phyloP scores from a whole-genome alignment of 1,139 yeast genomes.

The Spathaspora sp. region DNA sequence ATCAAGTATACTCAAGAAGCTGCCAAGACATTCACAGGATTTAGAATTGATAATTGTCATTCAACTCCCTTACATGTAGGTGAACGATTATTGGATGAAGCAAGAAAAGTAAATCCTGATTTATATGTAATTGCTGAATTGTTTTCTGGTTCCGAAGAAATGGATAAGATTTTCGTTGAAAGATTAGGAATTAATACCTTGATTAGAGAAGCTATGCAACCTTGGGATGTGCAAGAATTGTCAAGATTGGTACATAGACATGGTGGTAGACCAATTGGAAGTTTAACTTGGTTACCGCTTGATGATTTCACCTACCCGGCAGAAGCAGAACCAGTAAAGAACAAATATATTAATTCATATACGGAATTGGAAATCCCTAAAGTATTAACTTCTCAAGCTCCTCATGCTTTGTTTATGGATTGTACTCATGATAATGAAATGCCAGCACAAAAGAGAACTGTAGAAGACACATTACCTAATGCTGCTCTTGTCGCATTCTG shows the following conservation, averaged over 20 bases:
- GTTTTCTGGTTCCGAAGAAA: conserved; percentile 87
- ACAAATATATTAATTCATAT: conserved; percentile 37
- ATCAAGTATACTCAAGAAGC: conserved; percentile 67
- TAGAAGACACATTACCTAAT: conserved; percentile 90
- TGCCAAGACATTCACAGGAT: conserved; percentile 82
- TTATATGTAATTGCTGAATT: conserved; percentile 92
- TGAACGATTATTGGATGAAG: conserved; percentile 81
- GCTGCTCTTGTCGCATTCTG: conserved; percentile 95
- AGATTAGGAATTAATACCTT: conserved; percentile 84
- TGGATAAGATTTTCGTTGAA: conserved; percentile 89
- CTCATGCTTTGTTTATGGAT: conserved; percentile 96
- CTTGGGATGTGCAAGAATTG: conserved; percentile 83
- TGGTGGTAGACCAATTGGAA: conserved; percentile 95
- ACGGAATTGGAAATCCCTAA: conserved; percentile 65
- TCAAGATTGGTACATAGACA: conserved; percentile 86
- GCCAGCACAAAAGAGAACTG: conserved; percentile 85
- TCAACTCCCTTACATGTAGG: conserved; percentile 97
- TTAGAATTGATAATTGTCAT: conserved; percentile 93
- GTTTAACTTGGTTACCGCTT: conserved; percentile 73
- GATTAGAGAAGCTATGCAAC: conserved; percentile 97
- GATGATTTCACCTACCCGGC: conserved; percentile 73
- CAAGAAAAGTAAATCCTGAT: conserved; percentile 80
- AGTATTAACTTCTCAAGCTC: conserved; percentile 62
- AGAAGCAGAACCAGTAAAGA: conserved; percentile 33
- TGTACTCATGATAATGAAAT: conserved; percentile 96